Base-by-base conservation (phyloP, 345 rosid species). In the Brassica juncea region DNA sequence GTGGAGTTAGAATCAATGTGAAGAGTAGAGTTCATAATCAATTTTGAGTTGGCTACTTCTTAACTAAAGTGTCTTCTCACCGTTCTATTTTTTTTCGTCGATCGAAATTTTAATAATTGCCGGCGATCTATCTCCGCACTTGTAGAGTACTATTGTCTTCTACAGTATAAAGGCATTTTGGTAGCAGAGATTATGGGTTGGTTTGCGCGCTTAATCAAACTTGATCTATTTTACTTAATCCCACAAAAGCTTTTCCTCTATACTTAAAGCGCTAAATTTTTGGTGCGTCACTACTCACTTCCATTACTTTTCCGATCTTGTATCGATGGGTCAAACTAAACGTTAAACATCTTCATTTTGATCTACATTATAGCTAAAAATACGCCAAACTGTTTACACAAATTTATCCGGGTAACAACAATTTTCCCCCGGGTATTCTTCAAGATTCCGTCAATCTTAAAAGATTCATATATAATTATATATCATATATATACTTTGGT, bases 21-120 rank as follows among this genome's bases (percentile, higher is more conserved):
- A 65, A 65, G 49, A 34, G 69, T 65, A 15, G 47, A 65, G 49
- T 34, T 65, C 49, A 34, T 65, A 30, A 31, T 63, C 67, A 63
- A 62, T 57, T 57, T 57, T 8, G 27, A 57, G 5, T 21, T 57
- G 63, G n/a, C 62, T 21, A 57, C 27, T 55, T 55, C 61, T 57
- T 57, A 58, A 58, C 30, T 34, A 37, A 21, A 59, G 4, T 59
- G 5, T 57, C 62, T 2, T 8, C 63, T 59, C 31, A 23, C 31
- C 31, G 63, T 59, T 28, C 63, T 21, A 21, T 1, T 23, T 23
- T 57, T 58, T 23, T 25, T 11, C 60, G 7, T 55, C 6, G 64
- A 25, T 25, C 15, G 32, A 25, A 14, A 59, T 27, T n/a, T 25
- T 60, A 60, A 27, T 12, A 11, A 60, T 5, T 27, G 34, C 6